These are phyloP conservation scores for Spinacia oleracea DNA, from an alignment of 179 eudicot species.

Conservation along the genomic window DNA sequence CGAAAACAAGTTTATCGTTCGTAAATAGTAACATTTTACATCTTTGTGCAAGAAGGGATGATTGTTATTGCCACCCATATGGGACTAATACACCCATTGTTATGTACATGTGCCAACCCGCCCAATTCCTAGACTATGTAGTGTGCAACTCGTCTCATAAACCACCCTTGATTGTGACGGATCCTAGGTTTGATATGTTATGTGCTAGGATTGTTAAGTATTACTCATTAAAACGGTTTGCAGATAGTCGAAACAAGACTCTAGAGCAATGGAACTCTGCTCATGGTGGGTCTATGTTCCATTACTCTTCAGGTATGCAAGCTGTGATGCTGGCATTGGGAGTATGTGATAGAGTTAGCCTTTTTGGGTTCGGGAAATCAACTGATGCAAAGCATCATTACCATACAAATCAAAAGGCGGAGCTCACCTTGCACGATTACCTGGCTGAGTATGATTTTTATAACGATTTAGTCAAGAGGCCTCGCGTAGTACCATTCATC, in stretches of 20 bases:
- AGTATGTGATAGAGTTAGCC: constrained; percentile 68
- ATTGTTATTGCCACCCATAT: constrained; percentile 84
- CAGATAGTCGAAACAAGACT: constrained; percentile 42
- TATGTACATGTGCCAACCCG: constrained; percentile 84
- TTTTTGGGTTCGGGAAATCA: constrained; percentile 84
- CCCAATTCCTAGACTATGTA: constrained; percentile 73
- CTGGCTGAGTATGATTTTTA: constrained; percentile 83
- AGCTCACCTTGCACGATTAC: constrained; percentile 77
- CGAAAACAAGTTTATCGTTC: constrained; percentile 71
- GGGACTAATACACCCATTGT: constrained; percentile 61
- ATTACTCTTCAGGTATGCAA: constrained; percentile 96
- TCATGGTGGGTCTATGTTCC: constrained; percentile 68
- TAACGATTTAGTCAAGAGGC: constrained; percentile 58
- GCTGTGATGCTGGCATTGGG: constrained; percentile 84
- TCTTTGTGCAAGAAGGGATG: constrained; percentile 62
- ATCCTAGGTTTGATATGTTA: constrained; percentile 62
- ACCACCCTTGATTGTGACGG: constrained; percentile 63
- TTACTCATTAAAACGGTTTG: constrained; percentile 70
- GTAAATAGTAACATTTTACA: constrained; percentile 83
- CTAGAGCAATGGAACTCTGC: constrained; percentile 60
- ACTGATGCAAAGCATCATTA: constrained; percentile 71
- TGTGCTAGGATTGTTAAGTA: constrained; percentile 79
- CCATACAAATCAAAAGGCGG: constrained; percentile 80
- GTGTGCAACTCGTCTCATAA: constrained; percentile 65
- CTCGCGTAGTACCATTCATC: constrained; percentile 63